phyloP scores from a whole-genome alignment of 1,284 basidiomycete genomes.

The Lignosus rhinocerotis region DNA sequence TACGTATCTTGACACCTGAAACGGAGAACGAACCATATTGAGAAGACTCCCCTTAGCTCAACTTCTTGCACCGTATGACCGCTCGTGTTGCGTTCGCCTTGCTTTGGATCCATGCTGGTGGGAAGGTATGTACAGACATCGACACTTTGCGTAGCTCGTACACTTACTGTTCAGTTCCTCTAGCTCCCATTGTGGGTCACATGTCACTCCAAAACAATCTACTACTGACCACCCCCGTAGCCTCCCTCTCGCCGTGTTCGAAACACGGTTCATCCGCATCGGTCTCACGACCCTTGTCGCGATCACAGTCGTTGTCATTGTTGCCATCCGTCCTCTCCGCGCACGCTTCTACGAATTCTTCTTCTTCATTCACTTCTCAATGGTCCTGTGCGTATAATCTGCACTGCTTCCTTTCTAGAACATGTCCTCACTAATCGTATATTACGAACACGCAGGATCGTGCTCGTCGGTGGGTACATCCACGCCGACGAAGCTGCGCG shows the following conservation, averaged over 20 bases:
- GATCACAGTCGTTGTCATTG: constrained; percentile 19
- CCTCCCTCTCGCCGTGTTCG: neutral
- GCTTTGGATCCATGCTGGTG: constrained; percentile 49
- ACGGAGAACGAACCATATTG: neutral
- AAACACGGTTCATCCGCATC: neutral
- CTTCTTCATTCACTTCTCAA: constrained; percentile 23
- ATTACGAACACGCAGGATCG: constrained; percentile 11
- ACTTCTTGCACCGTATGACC: constrained; percentile 51
- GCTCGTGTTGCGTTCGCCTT: constrained; percentile 48
- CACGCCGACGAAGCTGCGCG: constrained; percentile 35
- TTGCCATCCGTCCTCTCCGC: constrained; percentile 25
- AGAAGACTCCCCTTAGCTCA: constrained; percentile 37
- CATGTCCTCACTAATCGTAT: neutral
- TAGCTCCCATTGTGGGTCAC: constrained; percentile 1
- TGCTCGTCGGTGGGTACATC: constrained; percentile 26
- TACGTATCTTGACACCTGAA: neutral
- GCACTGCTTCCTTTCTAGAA: neutral
- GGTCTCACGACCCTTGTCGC: constrained; percentile 19
- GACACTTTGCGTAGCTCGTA: too few species aligned
- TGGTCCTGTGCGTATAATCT: constrained; percentile 22
- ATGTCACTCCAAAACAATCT: too few species aligned
- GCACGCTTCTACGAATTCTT: constrained; percentile 28
- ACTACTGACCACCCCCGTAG: neutral
- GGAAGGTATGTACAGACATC: constrained; percentile 35
- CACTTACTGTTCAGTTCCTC: neutral